Percentiles rank a stretch among this genome's conserved stretches.
Conservation (phyloP, 192 early-diverging fungal genomes). For the Entophlyctis luteolus region DNA sequence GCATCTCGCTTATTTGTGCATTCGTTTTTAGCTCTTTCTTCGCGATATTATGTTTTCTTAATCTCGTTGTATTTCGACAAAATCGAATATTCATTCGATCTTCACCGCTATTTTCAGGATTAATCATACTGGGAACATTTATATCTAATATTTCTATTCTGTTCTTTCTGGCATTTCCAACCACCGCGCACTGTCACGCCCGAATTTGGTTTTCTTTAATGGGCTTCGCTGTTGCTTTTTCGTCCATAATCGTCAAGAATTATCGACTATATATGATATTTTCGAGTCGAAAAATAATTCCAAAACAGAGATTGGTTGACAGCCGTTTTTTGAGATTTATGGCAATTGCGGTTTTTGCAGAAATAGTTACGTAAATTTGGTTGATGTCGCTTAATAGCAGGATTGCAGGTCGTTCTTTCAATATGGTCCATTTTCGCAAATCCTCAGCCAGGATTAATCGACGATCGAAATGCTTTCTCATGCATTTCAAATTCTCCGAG, state of each 20-base stretch:
- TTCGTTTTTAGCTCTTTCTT: neutral
- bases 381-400: neutral
- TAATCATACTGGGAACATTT: neutral
- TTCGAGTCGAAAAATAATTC: constrained; percentile 17
- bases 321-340: neutral
- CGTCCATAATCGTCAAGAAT: constrained; percentile 4
- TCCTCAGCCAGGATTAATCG: neutral
- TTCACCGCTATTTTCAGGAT: constrained; percentile 5
- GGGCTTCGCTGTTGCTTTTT: neutral
- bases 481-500: neutral
- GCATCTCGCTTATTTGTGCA: neutral
- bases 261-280: constrained; percentile 11
- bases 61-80: neutral
- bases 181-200: neutral
- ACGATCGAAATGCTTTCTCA: neutral
- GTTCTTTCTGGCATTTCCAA: neutral
- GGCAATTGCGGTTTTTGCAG: neutral
- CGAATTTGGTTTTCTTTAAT: neutral
- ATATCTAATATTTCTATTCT: neutral
- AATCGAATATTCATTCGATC: neutral
- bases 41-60: neutral
- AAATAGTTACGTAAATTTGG: neutral
- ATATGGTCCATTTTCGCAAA: constrained; percentile 1
- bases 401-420: neutral
- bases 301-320: constrained; percentile 7